These are phyloP conservation scores for Periconia digitata DNA, from an alignment of 2,329 filamentous ascomycete genomes.

Conservation along the genomic window DNA sequence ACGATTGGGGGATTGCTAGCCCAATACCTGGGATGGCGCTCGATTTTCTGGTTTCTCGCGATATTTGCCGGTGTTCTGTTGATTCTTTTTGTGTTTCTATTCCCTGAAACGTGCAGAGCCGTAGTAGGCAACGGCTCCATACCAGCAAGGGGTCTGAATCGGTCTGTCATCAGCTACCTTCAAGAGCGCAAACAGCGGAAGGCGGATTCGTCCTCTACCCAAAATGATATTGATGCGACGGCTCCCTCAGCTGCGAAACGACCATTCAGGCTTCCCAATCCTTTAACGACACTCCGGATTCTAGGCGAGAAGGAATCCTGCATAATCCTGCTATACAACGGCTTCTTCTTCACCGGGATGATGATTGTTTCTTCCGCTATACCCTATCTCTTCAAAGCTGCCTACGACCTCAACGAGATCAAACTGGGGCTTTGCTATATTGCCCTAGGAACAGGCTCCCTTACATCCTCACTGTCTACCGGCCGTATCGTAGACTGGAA, in stretches of 20 bases:
- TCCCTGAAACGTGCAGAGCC: slow-evolving; percentile 48
- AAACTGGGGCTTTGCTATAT: slow-evolving; percentile 36
- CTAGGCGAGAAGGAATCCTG: slow-evolving; percentile 34
- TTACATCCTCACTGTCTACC: slow-evolving; percentile 30
- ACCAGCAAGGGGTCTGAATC: slow-evolving; percentile 33
- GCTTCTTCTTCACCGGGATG: slow-evolving; percentile 37
- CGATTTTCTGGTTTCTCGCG: slow-evolving; percentile 46
- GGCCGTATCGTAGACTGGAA: slow-evolving; percentile 66
- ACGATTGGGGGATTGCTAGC: slow-evolving; percentile 31
- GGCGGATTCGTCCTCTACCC: slow-evolving; percentile 5
- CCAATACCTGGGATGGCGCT: slow-evolving; percentile 40
- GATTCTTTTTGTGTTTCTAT: slow-evolving; percentile 39
- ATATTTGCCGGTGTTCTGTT: slow-evolving; percentile 45
- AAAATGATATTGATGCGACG: neutral
- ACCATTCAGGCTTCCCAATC: slow-evolving; percentile 28
- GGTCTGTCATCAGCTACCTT: slow-evolving; percentile 31
- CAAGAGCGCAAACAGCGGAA: slow-evolving; percentile 23
- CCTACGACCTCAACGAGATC: slow-evolving; percentile 32
- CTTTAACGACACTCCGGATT: slow-evolving; percentile 29
- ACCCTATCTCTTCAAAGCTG: slow-evolving; percentile 27
- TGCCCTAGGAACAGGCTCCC: slow-evolving; percentile 27
- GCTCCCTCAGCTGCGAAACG: slow-evolving; percentile 9
- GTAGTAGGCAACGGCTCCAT: slow-evolving; percentile 47
- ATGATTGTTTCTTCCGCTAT: slow-evolving; percentile 31
- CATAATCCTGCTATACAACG: slow-evolving; percentile 34